Percentiles rank a stretch among this genome's conserved stretches.
Conservation (phyloP, 1,284 basidiomycete species). For the Puccinia hordei region DNA sequence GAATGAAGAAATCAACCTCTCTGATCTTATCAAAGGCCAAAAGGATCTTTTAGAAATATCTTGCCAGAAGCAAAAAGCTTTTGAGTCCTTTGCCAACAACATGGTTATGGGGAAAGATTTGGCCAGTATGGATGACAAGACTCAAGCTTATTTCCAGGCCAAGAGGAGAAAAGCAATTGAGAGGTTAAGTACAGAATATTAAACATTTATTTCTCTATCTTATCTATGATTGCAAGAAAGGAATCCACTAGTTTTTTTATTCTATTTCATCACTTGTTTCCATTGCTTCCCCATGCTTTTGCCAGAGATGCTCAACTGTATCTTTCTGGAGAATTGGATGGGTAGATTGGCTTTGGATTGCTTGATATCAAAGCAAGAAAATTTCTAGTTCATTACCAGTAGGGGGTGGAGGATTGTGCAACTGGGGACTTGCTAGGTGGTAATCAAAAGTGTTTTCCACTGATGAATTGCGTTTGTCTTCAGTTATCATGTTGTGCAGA, state of each 20-base stretch:
- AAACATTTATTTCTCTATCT: background rate
- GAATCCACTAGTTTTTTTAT: background rate
- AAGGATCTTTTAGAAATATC: no score
- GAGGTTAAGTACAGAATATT: no score
- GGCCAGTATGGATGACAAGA: no score
- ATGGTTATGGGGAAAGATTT: no score
- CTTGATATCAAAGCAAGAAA: background rate
- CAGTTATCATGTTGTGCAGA: conserved; percentile 32
- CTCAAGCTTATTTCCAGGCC: no score
- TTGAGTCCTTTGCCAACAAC: no score
- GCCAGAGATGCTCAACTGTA: conserved; percentile 15
- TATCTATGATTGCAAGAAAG: background rate
- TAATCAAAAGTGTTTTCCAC: background rate
- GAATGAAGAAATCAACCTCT: no score
- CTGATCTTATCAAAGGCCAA: no score
- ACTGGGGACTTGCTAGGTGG: no score
- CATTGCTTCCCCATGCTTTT: background rate
- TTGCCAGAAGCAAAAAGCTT: no score
- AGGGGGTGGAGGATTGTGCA: background rate
- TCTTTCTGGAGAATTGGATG: conserved; percentile 10
- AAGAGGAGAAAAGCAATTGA: no score
- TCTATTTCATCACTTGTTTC: no score
- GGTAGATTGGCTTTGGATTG: background rate
- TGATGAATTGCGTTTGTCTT: background rate
- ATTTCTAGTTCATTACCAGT: background rate